Base-by-base conservation (phyloP, 2,329 filamentous ascomycete genomes). In the Fusarium neocosmosporiellum region DNA sequence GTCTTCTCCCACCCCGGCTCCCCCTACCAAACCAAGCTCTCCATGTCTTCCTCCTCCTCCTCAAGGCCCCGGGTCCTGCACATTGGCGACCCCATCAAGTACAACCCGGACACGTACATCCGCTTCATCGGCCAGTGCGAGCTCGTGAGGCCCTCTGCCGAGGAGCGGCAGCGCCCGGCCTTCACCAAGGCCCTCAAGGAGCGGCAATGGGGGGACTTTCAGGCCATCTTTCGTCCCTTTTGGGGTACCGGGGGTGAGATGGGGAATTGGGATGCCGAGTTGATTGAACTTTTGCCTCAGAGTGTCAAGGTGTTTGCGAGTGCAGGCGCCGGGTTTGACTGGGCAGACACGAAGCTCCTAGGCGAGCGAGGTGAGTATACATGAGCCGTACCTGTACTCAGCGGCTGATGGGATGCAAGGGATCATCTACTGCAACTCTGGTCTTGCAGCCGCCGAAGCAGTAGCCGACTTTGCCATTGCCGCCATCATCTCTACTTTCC, bases 381-480 rank as follows among this genome's bases (percentile, higher is more conserved):
- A 39, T 22, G 27, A 22, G 24, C 33, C 10, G 16, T 33, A 20
- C 7, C 8, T 36, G n/a, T 18, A 70, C n/a, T 4, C 3, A 59
- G 0, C 6, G 4, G 50, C 63, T 76, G 24, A 76, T 39, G 10
- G 33, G 7, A 3, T 34, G 9, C 0, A 58, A 88, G 88, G 90
- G 39, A 88, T 93, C 70, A 82, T 92, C 59, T 94, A 94, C 82
- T 94, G 92, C 84, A 94, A 94, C 81, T 88, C 90, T 4, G 92
- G 91, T 2, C 86, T 90, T 2, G 91, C 92, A 0, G 91, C 91
- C 37, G 91, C 91, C 8, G 92, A 94, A 76, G 89, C 92, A 6
- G 92, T 94, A 2, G 92, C 92, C 59, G 93, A 94, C 80, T 89
- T 93, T 69, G 89, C 91, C 20, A 85, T 93, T 43, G 91, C 90